Base-by-base conservation (phyloP, 139 green algal species). In the Closterium sp. region DNA sequence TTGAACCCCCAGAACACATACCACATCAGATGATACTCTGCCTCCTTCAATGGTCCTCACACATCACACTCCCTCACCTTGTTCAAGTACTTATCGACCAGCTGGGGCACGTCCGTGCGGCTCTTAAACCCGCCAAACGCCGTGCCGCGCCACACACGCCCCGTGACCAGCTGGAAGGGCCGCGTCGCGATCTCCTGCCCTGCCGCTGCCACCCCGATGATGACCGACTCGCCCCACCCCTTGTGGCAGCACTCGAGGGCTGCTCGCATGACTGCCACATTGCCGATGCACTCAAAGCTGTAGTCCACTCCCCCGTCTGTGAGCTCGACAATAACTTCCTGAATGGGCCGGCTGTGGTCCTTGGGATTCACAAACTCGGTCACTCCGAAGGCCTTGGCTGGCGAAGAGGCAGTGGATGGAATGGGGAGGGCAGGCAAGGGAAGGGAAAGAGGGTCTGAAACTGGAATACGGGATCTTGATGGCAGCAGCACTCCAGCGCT, bases 71-170 rank as follows among this genome's bases (percentile, higher is more conserved):
- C 32, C 32, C 45, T 70, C 50, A 93, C 91, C 86, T 91, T 93
- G 24, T 91, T 93, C 31, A 95, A 24, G 9, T 91, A 93, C 13
- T 89, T 88, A 7, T 97, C 95, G 13, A 99, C 97, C 24, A 99
- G 97, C 90, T 97, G 94, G 10, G 98, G 98, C 45, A 99, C 98
- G 91, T 98, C 92, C 22, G 90, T 91, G 30, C 94, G 93, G 50
- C 50, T 92, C 95, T 98, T 98, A 95, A 97, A 99, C 10, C 98
- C 98, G 0, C 98, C 98, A 96, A 99, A 99, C 0, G 98, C 98
- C 9, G 98, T 99, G 32, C 98, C 98, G 94, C 96, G 97, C 98
- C 94, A 96, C 84, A 86, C 38, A 22, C 94, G 88, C 4, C 94
- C 94, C 34, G 94, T 96, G 22, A 96, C 94, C 11, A 99, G 96